Conservation (phyloP, 768 basidiomycete genomes). For the Boletus rubroflammeus region DNA sequence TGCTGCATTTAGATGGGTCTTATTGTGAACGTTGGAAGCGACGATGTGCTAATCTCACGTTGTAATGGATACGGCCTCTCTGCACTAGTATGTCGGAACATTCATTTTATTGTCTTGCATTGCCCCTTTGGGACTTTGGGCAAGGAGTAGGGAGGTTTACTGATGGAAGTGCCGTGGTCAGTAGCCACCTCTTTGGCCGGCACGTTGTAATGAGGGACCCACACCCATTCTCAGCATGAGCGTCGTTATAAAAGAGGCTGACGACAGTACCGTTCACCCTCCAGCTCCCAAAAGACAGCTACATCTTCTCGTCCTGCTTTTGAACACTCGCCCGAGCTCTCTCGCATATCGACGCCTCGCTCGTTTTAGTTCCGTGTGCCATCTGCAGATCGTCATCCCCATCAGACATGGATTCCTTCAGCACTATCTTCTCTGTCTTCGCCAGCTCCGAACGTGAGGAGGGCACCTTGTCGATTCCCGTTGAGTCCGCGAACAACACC, state of each 20-base stretch:
- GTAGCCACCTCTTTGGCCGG: background rate
- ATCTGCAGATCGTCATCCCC: background rate
- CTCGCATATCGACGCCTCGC: background rate
- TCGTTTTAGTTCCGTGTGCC: background rate
- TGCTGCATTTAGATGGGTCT: slow-evolving; percentile 16
- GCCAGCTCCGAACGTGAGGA: slow-evolving; percentile 4
- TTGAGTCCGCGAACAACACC: slow-evolving; percentile 6
- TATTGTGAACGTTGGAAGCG: slow-evolving; percentile 17
- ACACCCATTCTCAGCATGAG: background rate
- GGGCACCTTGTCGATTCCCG: slow-evolving; percentile 11
- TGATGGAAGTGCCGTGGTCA: background rate
- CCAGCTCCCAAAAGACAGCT: slow-evolving; percentile 9
- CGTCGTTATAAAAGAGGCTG: slow-evolving; percentile 16
- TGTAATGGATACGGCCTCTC: background rate
- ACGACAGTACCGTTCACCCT: background rate
- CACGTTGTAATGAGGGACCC: background rate
- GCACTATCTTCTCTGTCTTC: slow-evolving; percentile 15
- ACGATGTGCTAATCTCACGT: slow-evolving; percentile 7
- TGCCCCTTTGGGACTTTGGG: slow-evolving; percentile 2
- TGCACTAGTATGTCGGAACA: too few relatives aligned
- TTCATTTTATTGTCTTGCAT: slow-evolving; percentile 20
- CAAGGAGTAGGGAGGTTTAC: background rate
- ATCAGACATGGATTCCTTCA: slow-evolving; percentile 24
- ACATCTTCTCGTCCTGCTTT: background rate
- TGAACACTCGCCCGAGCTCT: background rate